Evolutionary conservation across 1,139 yeast species (phyloP), one percentile per base, ranked within the genome.

Genomic region (Debaryomyces psychrophilus): DNA sequence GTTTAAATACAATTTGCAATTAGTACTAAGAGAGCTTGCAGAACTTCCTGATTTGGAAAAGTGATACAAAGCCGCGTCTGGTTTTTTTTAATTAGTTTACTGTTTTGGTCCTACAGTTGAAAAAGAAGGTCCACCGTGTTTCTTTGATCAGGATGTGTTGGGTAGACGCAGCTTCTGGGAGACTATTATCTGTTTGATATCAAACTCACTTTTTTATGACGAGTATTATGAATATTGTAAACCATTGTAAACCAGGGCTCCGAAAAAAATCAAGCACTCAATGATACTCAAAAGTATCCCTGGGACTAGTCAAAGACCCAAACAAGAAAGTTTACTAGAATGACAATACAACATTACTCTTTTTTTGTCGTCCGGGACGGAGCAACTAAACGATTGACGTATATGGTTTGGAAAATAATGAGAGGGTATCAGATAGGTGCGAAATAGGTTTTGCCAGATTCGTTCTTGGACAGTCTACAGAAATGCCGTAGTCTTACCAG

Each of bases 51-150:
- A 38, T 15, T 27, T 4, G 34, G 41, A 11, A 28, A 38, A 27
- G 34, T 38, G 23, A 29, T 35, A 38, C 41, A 38, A 38, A 38
- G 28, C 29, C 22, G n/a, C 29, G 33, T 18, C 26, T 33, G n/a
- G 8, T 9, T 18, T 20, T 18, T 20, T 20, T 20, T 28, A 18
- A 37, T 37, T 27, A 37, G 31, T 27, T 37, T 18, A 38, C 41
- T 38, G 8, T 14, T 17, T 38, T 38, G 18, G 41, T 15, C 20
- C 25, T 11, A 5, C n/a, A 11, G 11, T 9, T 18, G 11, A 15
- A 11, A 12, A 29, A 11, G 25, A 11, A 20, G 12, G 5, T 18
- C 8, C 5, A 31, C 25, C 36, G 9, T 33, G 36, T 18, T 11
- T 29, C 25, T 12, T 18, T 8, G 9, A 33, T 33, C 36, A 8